Conservation (phyloP, 2,329 filamentous ascomycete species). For the Stemphylium vesicarium region DNA sequence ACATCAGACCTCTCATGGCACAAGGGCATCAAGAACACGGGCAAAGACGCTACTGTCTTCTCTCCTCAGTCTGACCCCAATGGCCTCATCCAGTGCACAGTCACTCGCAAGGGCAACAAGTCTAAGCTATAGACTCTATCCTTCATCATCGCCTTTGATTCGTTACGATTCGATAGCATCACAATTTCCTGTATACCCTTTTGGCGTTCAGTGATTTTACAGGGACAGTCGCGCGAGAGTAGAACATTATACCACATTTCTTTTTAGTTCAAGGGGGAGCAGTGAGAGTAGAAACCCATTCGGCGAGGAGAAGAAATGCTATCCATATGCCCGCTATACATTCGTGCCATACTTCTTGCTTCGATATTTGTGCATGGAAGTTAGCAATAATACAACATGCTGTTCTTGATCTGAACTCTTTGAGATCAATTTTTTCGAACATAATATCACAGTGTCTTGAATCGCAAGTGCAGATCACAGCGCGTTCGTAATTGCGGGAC, state of each 20-base stretch:
- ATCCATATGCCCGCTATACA: no score
- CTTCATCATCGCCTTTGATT: conserved; percentile 6
- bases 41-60: conserved; percentile 93
- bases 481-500: not conserved
- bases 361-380: no score
- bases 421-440: no score
- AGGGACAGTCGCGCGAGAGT: conserved; percentile 29
- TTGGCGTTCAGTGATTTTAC: conserved; percentile 14
- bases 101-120: conserved; percentile 64
- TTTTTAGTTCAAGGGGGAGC: conserved; percentile 9
- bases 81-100: conserved; percentile 92
- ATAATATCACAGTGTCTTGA: not conserved
- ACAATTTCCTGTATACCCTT: conserved; percentile 24
- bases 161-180: conserved; percentile 10
- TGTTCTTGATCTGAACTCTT: no score
- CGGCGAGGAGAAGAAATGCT: not conserved
- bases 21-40: conserved; percentile 93
- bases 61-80: conserved; percentile 93
- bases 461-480: not conserved
- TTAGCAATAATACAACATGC: no score
- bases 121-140: conserved; percentile 50
- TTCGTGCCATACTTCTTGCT: not conserved
- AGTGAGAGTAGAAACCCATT: conserved; percentile 23
- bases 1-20: conserved; percentile 88
- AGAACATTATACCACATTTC: conserved; percentile 38